Conservation (phyloP, 177 flowering plant species). For the Vitis hybrid region DNA sequence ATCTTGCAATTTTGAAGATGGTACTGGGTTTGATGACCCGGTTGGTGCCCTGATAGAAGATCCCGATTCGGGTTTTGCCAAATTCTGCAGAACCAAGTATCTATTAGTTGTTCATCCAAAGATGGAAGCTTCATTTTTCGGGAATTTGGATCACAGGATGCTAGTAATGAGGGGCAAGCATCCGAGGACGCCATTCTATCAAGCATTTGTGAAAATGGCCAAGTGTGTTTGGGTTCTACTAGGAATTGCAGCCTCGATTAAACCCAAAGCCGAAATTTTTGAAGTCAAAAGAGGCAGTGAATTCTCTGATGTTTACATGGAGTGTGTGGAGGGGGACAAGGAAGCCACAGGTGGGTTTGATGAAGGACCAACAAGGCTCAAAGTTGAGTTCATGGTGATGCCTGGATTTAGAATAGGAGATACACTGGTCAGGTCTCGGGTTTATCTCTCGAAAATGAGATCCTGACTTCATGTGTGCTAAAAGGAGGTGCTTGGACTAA, state of each 20-base stretch:
- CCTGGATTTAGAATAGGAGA: slow-evolving; percentile 60
- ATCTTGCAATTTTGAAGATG: slow-evolving; percentile 17
- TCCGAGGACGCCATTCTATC: slow-evolving; percentile 57
- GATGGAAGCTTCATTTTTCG: slow-evolving; percentile 62
- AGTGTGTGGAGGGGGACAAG: slow-evolving; percentile 33
- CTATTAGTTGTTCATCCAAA: slow-evolving; percentile 43
- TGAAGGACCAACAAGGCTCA: slow-evolving; percentile 9
- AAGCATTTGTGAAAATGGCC: slow-evolving; percentile 57
- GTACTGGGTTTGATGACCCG: slow-evolving; percentile 39
- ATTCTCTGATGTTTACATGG: slow-evolving; percentile 59
- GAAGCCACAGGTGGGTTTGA: neutral
- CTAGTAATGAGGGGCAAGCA: slow-evolving; percentile 43
- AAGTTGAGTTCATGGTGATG: slow-evolving; percentile 54
- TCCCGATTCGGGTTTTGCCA: slow-evolving; percentile 50
- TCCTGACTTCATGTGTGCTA: neutral
- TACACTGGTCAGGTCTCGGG: slow-evolving; percentile 37
- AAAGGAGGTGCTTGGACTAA: slow-evolving; percentile 1
- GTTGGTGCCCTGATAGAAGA: slow-evolving; percentile 37
- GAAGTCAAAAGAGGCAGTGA: slow-evolving; percentile 38
- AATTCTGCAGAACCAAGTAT: slow-evolving; percentile 54
- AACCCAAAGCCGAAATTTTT: slow-evolving; percentile 40
- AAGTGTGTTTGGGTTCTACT: slow-evolving; percentile 59
- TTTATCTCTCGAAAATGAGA: slow-evolving; percentile 32
- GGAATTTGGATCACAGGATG: slow-evolving; percentile 58
- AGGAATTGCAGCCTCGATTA: slow-evolving; percentile 31